A percentile compares a stretch with the other conserved stretches of the same genome.
phyloP scores from a whole-genome alignment of 1,284 basidiomycete species.

The Ustilago nuda region DNA sequence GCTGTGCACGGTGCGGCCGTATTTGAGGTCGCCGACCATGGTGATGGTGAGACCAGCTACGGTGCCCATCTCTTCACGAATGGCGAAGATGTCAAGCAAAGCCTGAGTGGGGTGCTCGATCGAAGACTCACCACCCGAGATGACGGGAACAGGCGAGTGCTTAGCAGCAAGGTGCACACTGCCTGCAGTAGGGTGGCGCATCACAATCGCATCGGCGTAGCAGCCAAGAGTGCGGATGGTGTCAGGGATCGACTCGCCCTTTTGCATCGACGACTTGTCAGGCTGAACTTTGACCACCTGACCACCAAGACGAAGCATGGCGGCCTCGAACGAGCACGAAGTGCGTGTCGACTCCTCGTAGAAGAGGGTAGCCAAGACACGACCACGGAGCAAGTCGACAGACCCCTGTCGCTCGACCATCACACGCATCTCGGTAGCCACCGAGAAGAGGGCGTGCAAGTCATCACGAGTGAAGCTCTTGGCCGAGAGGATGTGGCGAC shows the following conservation, averaged over 20 bases:
- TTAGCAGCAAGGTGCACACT: slow-evolving; percentile 81
- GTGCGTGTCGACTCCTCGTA: slow-evolving; percentile 98
- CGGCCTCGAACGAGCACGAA: slow-evolving; percentile 89
- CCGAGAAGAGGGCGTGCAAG: slow-evolving; percentile 90
- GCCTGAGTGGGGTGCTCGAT: slow-evolving; percentile 95
- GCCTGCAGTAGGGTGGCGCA: slow-evolving; percentile 93
- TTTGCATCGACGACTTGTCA: slow-evolving; percentile 87
- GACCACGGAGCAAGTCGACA: slow-evolving; percentile 89
- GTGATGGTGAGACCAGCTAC: slow-evolving; percentile 97
- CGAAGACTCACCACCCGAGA: slow-evolving; percentile 96
- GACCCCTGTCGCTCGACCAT: slow-evolving; percentile 92
- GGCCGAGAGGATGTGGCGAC: slow-evolving; percentile 92
- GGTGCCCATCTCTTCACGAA: slow-evolving; percentile 96
- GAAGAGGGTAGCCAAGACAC: slow-evolving; percentile 93
- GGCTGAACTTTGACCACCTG: slow-evolving; percentile 87
- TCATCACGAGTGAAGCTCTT: slow-evolving; percentile 93
- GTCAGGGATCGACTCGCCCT: slow-evolving; percentile 93
- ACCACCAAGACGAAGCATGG: slow-evolving; percentile 97
- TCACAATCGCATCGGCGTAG: slow-evolving; percentile 93
- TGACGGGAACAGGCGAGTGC: slow-evolving; percentile 91
- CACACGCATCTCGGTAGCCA: slow-evolving; percentile 95
- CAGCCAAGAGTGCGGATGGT: slow-evolving; percentile 94
- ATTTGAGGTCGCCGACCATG: slow-evolving; percentile 92
- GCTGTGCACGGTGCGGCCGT: slow-evolving; percentile 96
- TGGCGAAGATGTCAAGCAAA: slow-evolving; percentile 90